Evolutionary conservation across 768 basidiomycete genomes (phyloP).

Genomic region (Boletus rufocinnamomeus): DNA sequence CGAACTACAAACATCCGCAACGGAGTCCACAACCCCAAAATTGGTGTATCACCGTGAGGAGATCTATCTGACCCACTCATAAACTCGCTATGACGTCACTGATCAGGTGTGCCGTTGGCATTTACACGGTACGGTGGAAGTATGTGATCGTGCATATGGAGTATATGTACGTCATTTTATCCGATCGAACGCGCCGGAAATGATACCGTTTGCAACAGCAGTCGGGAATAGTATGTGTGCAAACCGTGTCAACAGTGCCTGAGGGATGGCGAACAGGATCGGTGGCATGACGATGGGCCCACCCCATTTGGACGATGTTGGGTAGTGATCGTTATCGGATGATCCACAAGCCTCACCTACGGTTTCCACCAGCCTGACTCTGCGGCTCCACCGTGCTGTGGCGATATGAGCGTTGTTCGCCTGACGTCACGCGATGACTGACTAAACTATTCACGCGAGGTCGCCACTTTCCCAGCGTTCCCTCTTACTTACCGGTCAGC

Average conservation of each 20-base stretch:
- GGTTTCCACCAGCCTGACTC: background rate
- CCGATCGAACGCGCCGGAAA: constrained; percentile 74
- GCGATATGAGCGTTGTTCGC: background rate
- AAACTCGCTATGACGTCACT: background rate
- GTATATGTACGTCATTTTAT: too few relatives aligned
- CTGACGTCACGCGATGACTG: constrained; percentile 31
- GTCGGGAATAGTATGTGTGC: constrained; percentile 81
- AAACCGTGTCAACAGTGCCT: constrained; percentile 84
- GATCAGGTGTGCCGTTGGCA: background rate
- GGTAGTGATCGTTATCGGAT: constrained; percentile 1
- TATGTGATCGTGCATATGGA: background rate
- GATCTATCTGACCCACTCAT: background rate
- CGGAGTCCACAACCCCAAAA: background rate
- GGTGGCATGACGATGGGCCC: constrained; percentile 93
- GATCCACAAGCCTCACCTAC: background rate
- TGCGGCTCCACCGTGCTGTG: too few relatives aligned
- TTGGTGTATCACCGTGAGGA: background rate
- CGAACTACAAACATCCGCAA: background rate
- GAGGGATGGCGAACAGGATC: constrained; percentile 69
- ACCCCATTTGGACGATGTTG: too few relatives aligned
- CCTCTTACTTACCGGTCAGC: constrained; percentile 1
- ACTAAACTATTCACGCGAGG: background rate
- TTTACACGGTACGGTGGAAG: background rate
- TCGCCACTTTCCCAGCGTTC: background rate
- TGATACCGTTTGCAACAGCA: constrained; percentile 87